These are phyloP conservation scores for Auriscalpium orientale DNA, from an alignment of 768 basidiomycete species.

Conservation along the genomic window DNA sequence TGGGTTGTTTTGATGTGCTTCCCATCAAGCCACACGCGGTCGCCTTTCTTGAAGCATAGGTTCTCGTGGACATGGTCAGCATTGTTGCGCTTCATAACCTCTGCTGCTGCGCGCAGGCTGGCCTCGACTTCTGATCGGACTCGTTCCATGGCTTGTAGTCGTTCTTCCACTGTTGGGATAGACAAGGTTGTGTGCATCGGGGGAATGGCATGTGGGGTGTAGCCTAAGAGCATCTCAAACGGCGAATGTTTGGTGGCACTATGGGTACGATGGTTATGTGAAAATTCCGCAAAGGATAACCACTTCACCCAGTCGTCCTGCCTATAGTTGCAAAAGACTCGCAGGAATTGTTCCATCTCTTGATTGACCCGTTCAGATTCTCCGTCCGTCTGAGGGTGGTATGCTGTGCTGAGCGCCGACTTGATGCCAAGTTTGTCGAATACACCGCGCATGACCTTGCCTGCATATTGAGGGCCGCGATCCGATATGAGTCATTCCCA, in stretches of 20 bases:
- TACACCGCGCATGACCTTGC: constrained; percentile 6
- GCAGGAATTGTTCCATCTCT: constrained; percentile 24
- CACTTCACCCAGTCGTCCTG: constrained; percentile 22
- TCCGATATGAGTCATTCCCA: constrained; percentile 8
- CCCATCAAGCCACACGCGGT: constrained; percentile 10
- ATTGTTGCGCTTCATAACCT: neutral
- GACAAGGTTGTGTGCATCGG: neutral
- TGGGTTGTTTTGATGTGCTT: neutral
- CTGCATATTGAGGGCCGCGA: constrained; percentile 10
- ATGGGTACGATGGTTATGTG: constrained; percentile 23
- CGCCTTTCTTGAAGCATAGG: neutral
- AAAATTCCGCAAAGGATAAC: constrained; percentile 22
- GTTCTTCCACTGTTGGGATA: neutral
- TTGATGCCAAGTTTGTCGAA: constrained; percentile 9
- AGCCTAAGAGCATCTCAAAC: constrained; percentile 10
- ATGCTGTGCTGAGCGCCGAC: constrained; percentile 21
- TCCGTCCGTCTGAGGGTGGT: constrained; percentile 31
- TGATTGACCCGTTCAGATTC: constrained; percentile 26
- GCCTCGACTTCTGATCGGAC: neutral
- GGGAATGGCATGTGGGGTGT: neutral
- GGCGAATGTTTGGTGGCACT: constrained; percentile 18
- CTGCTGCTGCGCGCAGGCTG: neutral
- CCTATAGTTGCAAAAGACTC: constrained; percentile 15
- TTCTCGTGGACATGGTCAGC: neutral
- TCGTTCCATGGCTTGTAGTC: neutral